phyloP scores from a whole-genome alignment of 495 filamentous ascomycete genomes.

The Penicillium fimorum region DNA sequence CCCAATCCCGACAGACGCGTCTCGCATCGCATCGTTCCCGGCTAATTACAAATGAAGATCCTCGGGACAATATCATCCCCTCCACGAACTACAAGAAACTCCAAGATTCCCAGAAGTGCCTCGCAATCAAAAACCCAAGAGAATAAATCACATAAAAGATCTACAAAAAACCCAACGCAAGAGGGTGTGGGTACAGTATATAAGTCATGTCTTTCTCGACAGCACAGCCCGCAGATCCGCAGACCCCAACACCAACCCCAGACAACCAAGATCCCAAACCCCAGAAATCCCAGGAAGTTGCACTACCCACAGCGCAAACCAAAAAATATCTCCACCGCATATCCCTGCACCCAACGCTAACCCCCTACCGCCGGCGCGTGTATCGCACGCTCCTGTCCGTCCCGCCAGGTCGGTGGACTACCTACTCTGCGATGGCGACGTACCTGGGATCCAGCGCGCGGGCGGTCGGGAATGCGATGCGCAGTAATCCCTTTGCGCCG shows the following conservation, averaged over 20 bases:
- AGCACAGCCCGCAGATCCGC: neutral
- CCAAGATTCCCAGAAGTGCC: neutral
- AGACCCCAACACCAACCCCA: neutral
- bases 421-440: conserved; percentile 68
- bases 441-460: conserved; percentile 68
- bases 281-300: conserved; percentile 11
- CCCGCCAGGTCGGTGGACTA: conserved; percentile 66
- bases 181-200: neutral
- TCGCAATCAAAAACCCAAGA: neutral
- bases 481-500: conserved; percentile 68
- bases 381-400: conserved; percentile 69
- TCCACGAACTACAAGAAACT: neutral
- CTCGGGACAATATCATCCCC: neutral
- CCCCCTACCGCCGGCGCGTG: conserved; percentile 57
- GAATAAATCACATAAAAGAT: neutral
- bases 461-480: conserved; percentile 76
- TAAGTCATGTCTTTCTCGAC: neutral
- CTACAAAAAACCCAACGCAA: neutral
- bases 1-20: neutral
- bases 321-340: conserved; percentile 34
- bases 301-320: conserved; percentile 14
- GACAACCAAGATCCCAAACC: neutral
- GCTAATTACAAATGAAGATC: neutral
- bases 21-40: neutral
- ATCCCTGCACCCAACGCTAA: conserved; percentile 43